Base-by-base conservation (phyloP, 345 rosid species). In the Pelargonium nanum region DNA sequence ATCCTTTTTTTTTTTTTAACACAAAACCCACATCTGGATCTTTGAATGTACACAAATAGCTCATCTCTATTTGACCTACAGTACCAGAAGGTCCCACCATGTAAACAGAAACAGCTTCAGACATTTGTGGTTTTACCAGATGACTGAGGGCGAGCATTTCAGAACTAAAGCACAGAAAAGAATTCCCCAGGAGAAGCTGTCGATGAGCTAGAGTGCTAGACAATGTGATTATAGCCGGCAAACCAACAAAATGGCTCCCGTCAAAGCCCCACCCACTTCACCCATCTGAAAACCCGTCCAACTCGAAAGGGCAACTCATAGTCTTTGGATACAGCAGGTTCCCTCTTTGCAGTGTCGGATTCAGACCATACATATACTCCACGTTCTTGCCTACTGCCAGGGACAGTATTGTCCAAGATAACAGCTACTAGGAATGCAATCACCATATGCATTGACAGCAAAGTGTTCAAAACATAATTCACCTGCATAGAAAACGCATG, bases 251-350 rank as follows among this genome's bases (percentile, higher is more conserved):
- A 13, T 48, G 19, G 3, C 44, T 9, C 19, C 25, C 24, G 26
- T 89, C 83, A 89, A 56, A 93, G 74, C 59, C 99, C 99, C 9
- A 89, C 97, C 99, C 99, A 89, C 56, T 85, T 93, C 52, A 93
- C 94, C 97, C 99, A 93, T 82, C 87, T 79, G 80, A 93, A 93
- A 71, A 83, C 53, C 67, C 87, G 71, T 51, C 97, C 86, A 6
- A 87, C 89, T 76, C 89, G 75, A 77, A 87, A 87, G 22, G 99
- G 99, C 56, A 93, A 72, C 69, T 71, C 91, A 17, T 89, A 93
- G 79, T 93, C 97, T 77, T 89, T 89, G 32, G 85, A 66, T 26
- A 93, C 77, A 6, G 85, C 88, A 12, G 88, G 91, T 58, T 93
- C 99, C 74, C 99, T 87, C 69, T 84, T 87, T 6, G 86, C 94